Evolutionary conservation across 2,329 filamentous ascomycete genomes (phyloP), one percentile per base, ranked within the genome.

Genomic region (Penicillium olsonii): DNA sequence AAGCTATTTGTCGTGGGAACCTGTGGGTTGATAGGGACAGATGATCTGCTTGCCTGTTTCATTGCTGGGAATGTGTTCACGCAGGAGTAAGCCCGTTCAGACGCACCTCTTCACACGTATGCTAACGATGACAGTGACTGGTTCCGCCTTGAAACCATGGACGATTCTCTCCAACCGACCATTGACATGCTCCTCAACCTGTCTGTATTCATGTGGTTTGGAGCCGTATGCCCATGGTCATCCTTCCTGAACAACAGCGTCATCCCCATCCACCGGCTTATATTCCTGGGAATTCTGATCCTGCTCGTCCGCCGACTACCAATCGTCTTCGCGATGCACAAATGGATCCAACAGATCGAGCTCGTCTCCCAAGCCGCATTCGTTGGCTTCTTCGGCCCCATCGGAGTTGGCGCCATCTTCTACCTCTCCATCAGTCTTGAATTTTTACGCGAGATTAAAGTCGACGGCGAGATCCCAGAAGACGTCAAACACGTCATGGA

Each of bases 141-240:
- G 90, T 96, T 96, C 71, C 87, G 92, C 0, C 76, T 92, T 1
- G 88, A 95, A 68, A 96, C 92, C 0, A 76, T 87, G 60, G 92
- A 96, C 59, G 92, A 96, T 68, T 92, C 88, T 2, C 80, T 96
- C n/a, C 91, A 96, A 66, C 91, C 91, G 0, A 96, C 91, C 0
- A 88, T 96, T 38, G 91, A 96, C 68, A 95, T 96, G 90, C 78
- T 96, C 2, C 84, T 96, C 49, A 96, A 96, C 65, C 83, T 95
- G 3, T 78, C 85, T 15, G 82, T 96, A 33, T 96, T 96, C 68
- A 83, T 95, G 70, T 96, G 90, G 91, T 92, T 88, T 61, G 91
- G 91, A 3, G 89, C 90, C 0, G 83, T 92, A 10, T 89, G 87
- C 50, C 92, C 92, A 0, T 96, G 92, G 92, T 68, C 75, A 4